Percentiles rank a stretch among this genome's conserved stretches.
Evolutionary conservation across 176 grass and related monocot species (phyloP).

Genomic region (Paspalum vaginatum): DNA sequence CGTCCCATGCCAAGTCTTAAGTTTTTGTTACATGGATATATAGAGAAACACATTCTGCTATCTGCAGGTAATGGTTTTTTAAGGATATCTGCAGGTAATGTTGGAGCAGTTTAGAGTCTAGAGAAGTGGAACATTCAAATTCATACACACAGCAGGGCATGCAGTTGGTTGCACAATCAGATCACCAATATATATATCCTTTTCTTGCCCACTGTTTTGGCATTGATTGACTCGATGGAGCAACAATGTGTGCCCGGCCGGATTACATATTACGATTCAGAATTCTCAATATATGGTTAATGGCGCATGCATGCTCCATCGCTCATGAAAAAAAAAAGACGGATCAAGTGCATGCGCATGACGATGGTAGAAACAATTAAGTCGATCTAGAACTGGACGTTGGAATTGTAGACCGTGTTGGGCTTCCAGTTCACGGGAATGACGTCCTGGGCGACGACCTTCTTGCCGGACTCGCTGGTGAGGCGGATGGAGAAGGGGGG

Average conservation of each 20-base stretch:
- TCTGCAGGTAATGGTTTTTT: too few species aligned
- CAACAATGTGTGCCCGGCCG: too few species aligned
- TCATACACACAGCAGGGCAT: too few species aligned
- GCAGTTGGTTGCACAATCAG: too few species aligned
- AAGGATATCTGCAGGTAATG: too few species aligned
- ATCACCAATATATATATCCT: background rate
- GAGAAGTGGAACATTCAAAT: too few species aligned
- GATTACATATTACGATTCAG: too few species aligned
- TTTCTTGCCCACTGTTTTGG: too few species aligned
- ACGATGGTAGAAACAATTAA: background rate
- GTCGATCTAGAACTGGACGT: slow-evolving; percentile 55
- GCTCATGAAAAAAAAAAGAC: background rate
- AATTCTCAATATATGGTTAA: too few species aligned
- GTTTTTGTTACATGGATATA: background rate
- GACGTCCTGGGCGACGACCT: slow-evolving; percentile 51
- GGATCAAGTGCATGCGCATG: background rate
- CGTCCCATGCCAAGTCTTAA: background rate
- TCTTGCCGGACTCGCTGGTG: slow-evolving; percentile 68
- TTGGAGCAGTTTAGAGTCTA: too few species aligned
- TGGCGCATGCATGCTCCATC: background rate
- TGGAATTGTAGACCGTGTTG: slow-evolving; percentile 47
- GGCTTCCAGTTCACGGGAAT: slow-evolving; percentile 59
- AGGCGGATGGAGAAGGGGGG: slow-evolving; percentile 70
- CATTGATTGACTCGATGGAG: too few species aligned
- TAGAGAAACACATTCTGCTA: background rate